A percentile compares a stretch with the other conserved stretches of the same genome.
These are phyloP conservation scores for Funneliformis mosseae DNA, from an alignment of 192 early-diverging fungal genomes.

Conservation along the genomic window DNA sequence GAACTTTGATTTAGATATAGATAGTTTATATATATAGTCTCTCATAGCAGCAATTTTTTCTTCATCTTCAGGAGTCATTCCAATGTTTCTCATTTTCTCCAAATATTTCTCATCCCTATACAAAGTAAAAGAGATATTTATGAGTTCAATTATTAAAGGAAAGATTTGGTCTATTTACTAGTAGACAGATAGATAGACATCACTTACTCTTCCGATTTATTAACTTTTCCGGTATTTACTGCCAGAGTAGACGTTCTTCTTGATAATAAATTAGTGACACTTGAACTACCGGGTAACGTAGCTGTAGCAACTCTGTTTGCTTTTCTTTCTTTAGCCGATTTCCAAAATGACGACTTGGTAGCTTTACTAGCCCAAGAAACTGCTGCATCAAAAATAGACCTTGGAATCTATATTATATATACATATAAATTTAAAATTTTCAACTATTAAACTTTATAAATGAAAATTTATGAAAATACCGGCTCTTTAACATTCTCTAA, in stretches of 20 bases:
- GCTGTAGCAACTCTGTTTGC: conserved; percentile 30
- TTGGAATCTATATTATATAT: conserved; percentile 44
- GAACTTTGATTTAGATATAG: conserved; percentile 53
- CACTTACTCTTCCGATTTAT: conserved; percentile 54
- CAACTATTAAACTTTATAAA: background rate
- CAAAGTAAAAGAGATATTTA: background rate
- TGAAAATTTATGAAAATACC: conserved; percentile 37
- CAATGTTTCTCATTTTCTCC: conserved; percentile 61
- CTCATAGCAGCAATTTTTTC: conserved; percentile 72
- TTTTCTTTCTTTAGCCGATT: conserved; percentile 48
- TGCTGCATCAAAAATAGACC: conserved; percentile 63
- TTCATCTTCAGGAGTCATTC: conserved; percentile 77
- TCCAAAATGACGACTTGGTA: conserved; percentile 55
- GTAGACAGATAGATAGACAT: background rate
- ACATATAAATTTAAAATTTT: background rate
- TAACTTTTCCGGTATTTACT: conserved; percentile 36
- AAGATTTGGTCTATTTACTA: background rate
- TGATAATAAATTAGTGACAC: conserved; percentile 10
- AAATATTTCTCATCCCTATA: conserved; percentile 54
- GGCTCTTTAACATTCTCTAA: conserved; percentile 71
- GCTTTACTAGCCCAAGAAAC: conserved; percentile 55
- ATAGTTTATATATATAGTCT: conserved; percentile 77
- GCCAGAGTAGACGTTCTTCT: conserved; percentile 22
- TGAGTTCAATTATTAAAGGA: background rate
- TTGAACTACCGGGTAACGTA: background rate